Percentiles rank a stretch among this genome's conserved stretches.
phyloP scores from a whole-genome alignment of 352 stramenopile genomes.

The Globisporangium irregulare region DNA sequence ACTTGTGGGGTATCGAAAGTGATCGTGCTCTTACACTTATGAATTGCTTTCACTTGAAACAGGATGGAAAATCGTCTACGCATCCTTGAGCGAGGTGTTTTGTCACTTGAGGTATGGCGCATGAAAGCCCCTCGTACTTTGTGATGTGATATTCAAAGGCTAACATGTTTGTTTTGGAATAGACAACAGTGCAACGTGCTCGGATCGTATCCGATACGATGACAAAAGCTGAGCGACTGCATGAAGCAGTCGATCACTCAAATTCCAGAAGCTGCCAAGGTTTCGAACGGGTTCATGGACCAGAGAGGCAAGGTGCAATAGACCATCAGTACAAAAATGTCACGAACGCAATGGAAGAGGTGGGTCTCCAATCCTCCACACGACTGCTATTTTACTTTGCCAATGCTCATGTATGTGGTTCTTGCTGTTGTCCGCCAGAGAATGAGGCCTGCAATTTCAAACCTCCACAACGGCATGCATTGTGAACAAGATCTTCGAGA shows the following conservation, averaged over 20 bases:
- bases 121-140: not conserved
- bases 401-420: not conserved
- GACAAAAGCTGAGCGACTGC: not conserved
- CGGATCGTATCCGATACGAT: not conserved
- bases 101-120: constrained; percentile 9
- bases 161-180: not conserved
- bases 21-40: not conserved
- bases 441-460: not conserved
- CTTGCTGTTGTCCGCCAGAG: not conserved
- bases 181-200: constrained; percentile 6
- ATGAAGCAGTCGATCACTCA: not conserved
- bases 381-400: not conserved
- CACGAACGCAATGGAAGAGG: constrained; percentile 7
- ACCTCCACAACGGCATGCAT: not conserved
- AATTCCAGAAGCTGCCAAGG: not conserved
- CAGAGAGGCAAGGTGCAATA: not conserved
- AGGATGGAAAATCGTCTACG: constrained; percentile 22
- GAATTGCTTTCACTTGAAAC: not conserved
- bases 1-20: not conserved
- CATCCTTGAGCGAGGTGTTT: constrained; percentile 15
- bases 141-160: not conserved
- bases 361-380: not conserved
- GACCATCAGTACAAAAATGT: not conserved
- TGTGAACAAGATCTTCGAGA: constrained; percentile 14
- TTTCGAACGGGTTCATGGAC: not conserved